Evolutionary conservation across 2,329 filamentous ascomycete genomes (phyloP).

Genomic region (Cercospora janseana): DNA sequence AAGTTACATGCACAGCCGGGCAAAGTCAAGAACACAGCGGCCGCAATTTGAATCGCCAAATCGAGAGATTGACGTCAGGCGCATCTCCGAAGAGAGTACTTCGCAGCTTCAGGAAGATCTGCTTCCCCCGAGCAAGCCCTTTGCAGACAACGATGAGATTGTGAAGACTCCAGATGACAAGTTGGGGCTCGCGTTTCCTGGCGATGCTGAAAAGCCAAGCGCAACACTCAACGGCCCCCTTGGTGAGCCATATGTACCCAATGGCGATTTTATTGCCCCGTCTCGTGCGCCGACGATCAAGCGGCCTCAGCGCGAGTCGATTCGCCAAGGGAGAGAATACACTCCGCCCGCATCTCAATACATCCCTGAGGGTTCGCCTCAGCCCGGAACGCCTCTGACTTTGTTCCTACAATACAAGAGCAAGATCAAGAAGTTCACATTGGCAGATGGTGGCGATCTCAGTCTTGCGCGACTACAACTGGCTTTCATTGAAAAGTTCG

Average conservation of each 20-base stretch:
- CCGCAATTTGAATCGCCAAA: conserved; percentile 58
- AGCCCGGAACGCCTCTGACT: conserved; percentile 80
- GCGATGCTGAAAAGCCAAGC: conserved; percentile 24
- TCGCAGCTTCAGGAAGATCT: conserved; percentile 39
- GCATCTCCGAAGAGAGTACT: conserved; percentile 63
- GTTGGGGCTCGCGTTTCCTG: conserved; percentile 42
- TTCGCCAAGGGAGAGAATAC: conserved; percentile 26
- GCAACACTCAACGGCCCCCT: conserved; percentile 40
- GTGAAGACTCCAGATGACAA: conserved; percentile 67
- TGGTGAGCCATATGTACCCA: conserved; percentile 31
- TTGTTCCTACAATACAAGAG: conserved; percentile 95
- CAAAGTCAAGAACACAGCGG: conserved; percentile 30
- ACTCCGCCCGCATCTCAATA: conserved; percentile 46
- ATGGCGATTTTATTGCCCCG: conserved; percentile 13
- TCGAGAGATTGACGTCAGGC: conserved; percentile 48
- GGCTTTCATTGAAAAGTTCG: conserved; percentile 98
- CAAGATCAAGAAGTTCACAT: conserved; percentile 92
- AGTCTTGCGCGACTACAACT: conserved; percentile 86
- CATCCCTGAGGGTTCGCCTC: conserved; percentile 60
- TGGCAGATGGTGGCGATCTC: conserved; percentile 80
- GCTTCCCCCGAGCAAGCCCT: conserved; percentile 27
- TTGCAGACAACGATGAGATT: conserved; percentile 45
- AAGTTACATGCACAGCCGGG: conserved; percentile 41
- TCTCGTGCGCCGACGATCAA: conserved; percentile 18
- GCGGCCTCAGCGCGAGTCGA: conserved; percentile 17